Percentiles rank a stretch among this genome's conserved stretches.
These are phyloP conservation scores for Cavenderia fasciculata DNA, from an alignment of 78 protist genomes.

Conservation along the genomic window DNA sequence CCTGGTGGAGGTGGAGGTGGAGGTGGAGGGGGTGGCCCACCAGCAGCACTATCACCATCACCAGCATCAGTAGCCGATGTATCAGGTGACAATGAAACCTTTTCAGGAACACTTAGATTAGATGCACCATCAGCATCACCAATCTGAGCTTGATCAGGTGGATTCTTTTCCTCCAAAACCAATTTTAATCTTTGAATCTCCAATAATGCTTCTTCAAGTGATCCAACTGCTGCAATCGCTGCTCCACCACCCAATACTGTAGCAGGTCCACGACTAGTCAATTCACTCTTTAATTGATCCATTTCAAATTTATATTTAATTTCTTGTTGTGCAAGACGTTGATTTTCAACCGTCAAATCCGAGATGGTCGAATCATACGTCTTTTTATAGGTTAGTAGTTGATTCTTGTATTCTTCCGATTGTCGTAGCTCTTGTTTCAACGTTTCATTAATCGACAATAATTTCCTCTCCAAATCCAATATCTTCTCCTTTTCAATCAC, in stretches of 20 bases:
- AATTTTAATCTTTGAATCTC: conserved; percentile 50
- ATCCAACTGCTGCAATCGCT: not conserved
- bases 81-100: conserved; percentile 10
- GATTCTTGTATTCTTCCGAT: conserved; percentile 47
- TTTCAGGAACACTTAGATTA: not conserved
- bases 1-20: conserved; percentile 38
- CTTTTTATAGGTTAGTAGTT: conserved; percentile 30
- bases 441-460: not conserved
- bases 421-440: conserved; percentile 31
- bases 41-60: not conserved
- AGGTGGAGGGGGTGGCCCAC: conserved; percentile 44
- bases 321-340: conserved; percentile 21
- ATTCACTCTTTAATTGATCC: not conserved
- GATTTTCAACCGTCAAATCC: conserved; percentile 49
- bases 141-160: conserved; percentile 24
- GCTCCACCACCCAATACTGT: no score
- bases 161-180: conserved; percentile 33
- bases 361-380: conserved; percentile 22
- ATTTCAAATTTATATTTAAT: conserved; percentile 19
- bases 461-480: conserved; percentile 38
- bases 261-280: no score
- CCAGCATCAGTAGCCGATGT: not conserved
- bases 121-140: not conserved
- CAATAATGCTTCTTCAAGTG: conserved; percentile 22
- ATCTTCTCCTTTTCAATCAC: conserved; percentile 34